A percentile compares a stretch with the other conserved stretches of the same genome.
Evolutionary conservation across 2,329 filamentous ascomycete genomes (phyloP).

Genomic region (Trichophyton simii): DNA sequence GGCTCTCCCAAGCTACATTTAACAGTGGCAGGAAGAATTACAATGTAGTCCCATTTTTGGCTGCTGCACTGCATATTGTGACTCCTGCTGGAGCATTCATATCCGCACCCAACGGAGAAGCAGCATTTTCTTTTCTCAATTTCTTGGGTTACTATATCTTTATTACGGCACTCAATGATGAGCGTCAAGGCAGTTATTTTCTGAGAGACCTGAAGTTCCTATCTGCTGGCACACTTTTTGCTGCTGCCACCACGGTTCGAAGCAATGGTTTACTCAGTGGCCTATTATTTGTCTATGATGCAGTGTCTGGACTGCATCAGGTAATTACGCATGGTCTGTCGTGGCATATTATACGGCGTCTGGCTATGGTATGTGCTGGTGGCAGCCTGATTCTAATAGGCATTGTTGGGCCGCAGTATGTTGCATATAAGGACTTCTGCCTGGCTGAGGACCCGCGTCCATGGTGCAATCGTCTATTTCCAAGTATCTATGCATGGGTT

Average conservation of each 20-base stretch:
- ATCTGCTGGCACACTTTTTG: slow-evolving; percentile 55
- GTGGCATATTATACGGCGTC: slow-evolving; percentile 36
- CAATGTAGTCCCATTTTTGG: slow-evolving; percentile 39
- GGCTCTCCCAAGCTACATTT: slow-evolving; percentile 49
- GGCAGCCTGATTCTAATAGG: slow-evolving; percentile 57
- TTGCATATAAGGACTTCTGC: slow-evolving; percentile 66
- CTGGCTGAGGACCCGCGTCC: slow-evolving; percentile 35
- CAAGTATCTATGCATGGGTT: slow-evolving; percentile 85
- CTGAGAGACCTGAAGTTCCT: slow-evolving; percentile 42
- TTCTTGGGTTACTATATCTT: slow-evolving; percentile 64
- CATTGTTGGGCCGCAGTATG: slow-evolving; percentile 56
- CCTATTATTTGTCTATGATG: slow-evolving; percentile 57
- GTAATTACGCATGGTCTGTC: slow-evolving; percentile 29
- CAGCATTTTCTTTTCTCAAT: slow-evolving; percentile 62
- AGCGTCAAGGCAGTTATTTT: slow-evolving; percentile 18
- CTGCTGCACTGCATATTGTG: slow-evolving; percentile 64
- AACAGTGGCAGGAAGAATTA: slow-evolving; percentile 17
- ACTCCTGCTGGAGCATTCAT: slow-evolving; percentile 85
- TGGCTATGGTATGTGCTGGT: slow-evolving; percentile 50
- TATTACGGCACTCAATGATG: slow-evolving; percentile 33
- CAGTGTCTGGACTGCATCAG: slow-evolving; percentile 31
- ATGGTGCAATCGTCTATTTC: slow-evolving; percentile 64
- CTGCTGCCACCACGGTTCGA: slow-evolving; percentile 58
- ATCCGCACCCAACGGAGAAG: slow-evolving; percentile 73
- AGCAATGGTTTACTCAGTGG: slow-evolving; percentile 82